Conservation (phyloP, 2,329 filamentous ascomycete species). For the Monosporascus sp. region DNA sequence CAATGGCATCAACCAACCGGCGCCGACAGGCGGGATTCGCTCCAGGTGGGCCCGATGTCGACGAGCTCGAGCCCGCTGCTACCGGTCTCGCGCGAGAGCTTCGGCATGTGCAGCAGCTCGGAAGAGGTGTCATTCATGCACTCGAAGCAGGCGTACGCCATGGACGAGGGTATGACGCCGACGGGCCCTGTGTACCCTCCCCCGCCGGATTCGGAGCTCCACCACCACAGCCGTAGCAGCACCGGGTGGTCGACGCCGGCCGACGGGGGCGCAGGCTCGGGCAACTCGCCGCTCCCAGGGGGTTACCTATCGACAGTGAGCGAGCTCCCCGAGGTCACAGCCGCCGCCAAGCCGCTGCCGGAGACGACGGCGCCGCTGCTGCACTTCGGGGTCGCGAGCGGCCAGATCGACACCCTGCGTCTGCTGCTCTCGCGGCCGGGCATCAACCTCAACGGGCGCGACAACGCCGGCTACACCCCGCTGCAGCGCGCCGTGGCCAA, state of each 20-base stretch:
- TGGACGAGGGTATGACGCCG: constrained; percentile 20
- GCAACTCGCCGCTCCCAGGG: constrained; percentile 5
- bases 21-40: constrained; percentile 16
- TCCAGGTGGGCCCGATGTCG: constrained; percentile 11
- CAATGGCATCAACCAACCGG: constrained; percentile 17
- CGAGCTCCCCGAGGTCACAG: constrained; percentile 19
- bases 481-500: constrained; percentile 27
- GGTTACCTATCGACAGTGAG: constrained; percentile 4
- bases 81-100: constrained; percentile 7
- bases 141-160: constrained; percentile 19
- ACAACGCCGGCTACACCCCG: constrained; percentile 26
- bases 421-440: constrained; percentile 25
- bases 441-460: constrained; percentile 25
- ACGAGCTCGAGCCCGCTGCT: constrained; percentile 7
- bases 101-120: constrained; percentile 20
- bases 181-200: constrained; percentile 20
- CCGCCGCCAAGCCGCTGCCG: constrained; percentile 21
- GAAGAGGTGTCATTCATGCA: constrained; percentile 24
- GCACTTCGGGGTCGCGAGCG: constrained; percentile 28
- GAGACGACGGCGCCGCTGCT: constrained; percentile 26
- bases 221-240: constrained; percentile 11
- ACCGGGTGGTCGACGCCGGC: constrained; percentile 20
- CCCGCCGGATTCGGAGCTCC: constrained; percentile 21
- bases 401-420: constrained; percentile 24
- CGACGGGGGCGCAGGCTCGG: constrained; percentile 12